Evolutionary conservation across 2,329 filamentous ascomycete species (phyloP).

Genomic region (Fusarium guadeloupense): DNA sequence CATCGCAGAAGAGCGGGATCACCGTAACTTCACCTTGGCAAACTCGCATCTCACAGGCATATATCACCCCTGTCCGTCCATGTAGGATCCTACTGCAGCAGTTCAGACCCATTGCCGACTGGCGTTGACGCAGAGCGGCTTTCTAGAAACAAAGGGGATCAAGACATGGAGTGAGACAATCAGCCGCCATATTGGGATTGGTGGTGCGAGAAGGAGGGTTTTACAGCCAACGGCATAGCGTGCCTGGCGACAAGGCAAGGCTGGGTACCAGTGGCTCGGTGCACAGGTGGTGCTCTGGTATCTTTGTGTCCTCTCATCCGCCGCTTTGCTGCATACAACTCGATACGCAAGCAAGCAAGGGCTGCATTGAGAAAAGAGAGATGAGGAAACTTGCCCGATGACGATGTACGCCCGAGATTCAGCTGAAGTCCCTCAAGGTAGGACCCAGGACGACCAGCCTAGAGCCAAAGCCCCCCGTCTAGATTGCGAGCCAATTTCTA

Average conservation of each 20-base stretch:
- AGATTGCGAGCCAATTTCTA: constrained; percentile 19
- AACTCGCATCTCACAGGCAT: constrained; percentile 1
- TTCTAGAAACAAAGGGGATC: constrained; percentile 36
- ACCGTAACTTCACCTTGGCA: constrained; percentile 2
- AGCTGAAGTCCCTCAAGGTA: constrained; percentile 9
- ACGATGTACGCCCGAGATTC: constrained; percentile 14
- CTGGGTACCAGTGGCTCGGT: constrained; percentile 22
- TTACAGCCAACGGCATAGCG: constrained; percentile 32
- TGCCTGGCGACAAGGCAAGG: constrained; percentile 23
- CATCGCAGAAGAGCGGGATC: constrained; percentile 12
- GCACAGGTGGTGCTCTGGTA: constrained; percentile 5
- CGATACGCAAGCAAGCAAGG: constrained; percentile 26
- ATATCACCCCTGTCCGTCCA: constrained; percentile 5
- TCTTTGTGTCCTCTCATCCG: constrained; percentile 7
- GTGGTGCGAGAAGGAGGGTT: constrained; percentile 14
- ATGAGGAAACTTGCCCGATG: constrained; percentile 31
- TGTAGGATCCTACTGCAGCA: constrained; percentile 18
- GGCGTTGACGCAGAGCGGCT: constrained; percentile 23
- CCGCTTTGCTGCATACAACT: constrained; percentile 19
- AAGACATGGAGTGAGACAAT: constrained; percentile 33
- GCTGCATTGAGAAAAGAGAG: constrained; percentile 30
- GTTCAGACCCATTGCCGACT: constrained; percentile 18
- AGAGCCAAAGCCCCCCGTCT: constrained; percentile 12
- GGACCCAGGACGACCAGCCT: constrained; percentile 9
- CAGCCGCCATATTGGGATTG: constrained; percentile 21